phyloP scores from a whole-genome alignment of 495 filamentous ascomycete genomes.

The Podospora tetraspora region DNA sequence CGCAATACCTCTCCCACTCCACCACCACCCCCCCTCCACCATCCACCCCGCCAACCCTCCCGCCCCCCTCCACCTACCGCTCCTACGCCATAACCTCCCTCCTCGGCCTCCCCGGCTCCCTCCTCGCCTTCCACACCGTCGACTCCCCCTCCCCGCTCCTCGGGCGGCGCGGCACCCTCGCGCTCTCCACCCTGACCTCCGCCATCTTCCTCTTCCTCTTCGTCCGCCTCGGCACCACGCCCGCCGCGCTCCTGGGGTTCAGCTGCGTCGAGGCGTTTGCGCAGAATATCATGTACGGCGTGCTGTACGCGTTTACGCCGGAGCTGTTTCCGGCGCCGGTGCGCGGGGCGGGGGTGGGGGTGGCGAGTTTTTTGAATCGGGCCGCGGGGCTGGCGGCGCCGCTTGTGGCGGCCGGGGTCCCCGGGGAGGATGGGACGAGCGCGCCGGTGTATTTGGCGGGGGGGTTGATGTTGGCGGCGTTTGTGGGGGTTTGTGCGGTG shows the following conservation, averaged over 20 bases:
- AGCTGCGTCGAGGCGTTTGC: conserved; percentile 72
- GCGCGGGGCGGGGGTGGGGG: conserved; percentile 70
- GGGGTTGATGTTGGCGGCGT: conserved; percentile 61
- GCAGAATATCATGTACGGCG: conserved; percentile 80
- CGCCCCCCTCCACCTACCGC: conserved; percentile 50
- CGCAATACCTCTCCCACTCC: conserved; percentile 70
- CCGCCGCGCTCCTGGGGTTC: conserved; percentile 60
- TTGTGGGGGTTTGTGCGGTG: conserved; percentile 55
- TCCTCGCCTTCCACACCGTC: conserved; percentile 66
- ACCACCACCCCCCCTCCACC: conserved; percentile 33
- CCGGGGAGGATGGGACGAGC: conserved; percentile 60
- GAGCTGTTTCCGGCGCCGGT: conserved; percentile 79
- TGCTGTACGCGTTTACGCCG: conserved; percentile 78
- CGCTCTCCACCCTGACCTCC: conserved; percentile 60
- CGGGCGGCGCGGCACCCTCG: conserved; percentile 69
- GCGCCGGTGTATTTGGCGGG: conserved; percentile 71
- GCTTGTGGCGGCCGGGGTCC: conserved; percentile 65
- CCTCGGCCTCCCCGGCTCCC: conserved; percentile 65
- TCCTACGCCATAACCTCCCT: conserved; percentile 72
- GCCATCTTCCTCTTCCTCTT: conserved; percentile 67
- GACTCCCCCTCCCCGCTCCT: conserved; percentile 58
- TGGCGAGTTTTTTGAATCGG: conserved; percentile 69
- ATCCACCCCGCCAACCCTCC: conserved; percentile 2
- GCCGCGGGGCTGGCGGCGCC: conserved; percentile 71
- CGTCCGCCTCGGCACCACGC: conserved; percentile 53